Evolutionary conservation across 306 rosid species (phyloP).

Genomic region (Pachyrhizus erosus): DNA sequence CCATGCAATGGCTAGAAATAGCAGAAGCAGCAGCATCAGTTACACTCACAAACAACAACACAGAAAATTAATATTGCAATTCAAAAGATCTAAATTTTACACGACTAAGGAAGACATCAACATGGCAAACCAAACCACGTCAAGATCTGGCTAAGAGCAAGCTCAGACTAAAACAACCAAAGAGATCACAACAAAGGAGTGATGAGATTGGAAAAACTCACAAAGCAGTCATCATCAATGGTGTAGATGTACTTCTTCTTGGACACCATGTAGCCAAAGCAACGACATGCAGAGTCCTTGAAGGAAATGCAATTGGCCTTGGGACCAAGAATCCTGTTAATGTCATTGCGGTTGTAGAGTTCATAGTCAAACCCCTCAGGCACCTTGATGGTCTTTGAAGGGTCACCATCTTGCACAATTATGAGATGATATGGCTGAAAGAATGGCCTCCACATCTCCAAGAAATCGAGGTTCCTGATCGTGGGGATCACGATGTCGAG

Average conservation of each 20-base stretch:
- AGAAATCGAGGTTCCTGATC: conserved; percentile 84
- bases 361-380: conserved; percentile 89
- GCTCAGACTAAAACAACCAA: background rate
- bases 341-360: conserved; percentile 85
- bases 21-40: conserved; percentile 3
- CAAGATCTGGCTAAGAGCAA: conserved; percentile 30
- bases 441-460: conserved; percentile 95
- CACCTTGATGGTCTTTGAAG: conserved; percentile 71
- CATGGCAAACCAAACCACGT: background rate
- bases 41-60: background rate
- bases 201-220: conserved; percentile 38
- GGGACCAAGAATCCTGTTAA: conserved; percentile 84
- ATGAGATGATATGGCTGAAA: conserved; percentile 78
- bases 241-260: conserved; percentile 94
- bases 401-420: conserved; percentile 93
- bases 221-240: conserved; percentile 94
- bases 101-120: background rate
- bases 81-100: conserved; percentile 35
- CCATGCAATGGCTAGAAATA: background rate
- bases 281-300: conserved; percentile 94
- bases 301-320: conserved; percentile 81
- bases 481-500: conserved; percentile 91
- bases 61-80: background rate
- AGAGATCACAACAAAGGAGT: background rate
- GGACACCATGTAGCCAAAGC: conserved; percentile 95